Conservation (phyloP, 192 early-diverging fungal genomes). For the Coemansia sp. region DNA sequence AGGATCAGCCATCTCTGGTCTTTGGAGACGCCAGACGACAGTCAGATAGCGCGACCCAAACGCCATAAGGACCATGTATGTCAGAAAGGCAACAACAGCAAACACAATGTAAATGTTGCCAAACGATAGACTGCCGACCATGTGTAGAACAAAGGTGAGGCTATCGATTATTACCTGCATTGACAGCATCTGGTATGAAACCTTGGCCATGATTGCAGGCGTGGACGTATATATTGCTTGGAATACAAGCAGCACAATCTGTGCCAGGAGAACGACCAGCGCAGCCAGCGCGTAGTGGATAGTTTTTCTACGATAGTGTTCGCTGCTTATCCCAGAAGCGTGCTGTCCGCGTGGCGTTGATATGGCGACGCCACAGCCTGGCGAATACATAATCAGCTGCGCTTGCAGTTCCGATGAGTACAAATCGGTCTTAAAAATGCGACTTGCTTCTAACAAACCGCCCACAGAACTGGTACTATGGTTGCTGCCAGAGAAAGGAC, state of each 20-base stretch:
- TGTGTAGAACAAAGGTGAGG: constrained; percentile 64
- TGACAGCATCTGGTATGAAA: constrained; percentile 66
- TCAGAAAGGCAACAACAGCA: constrained; percentile 61
- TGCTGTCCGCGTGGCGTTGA: constrained; percentile 8
- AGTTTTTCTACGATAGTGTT: constrained; percentile 12
- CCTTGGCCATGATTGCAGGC: constrained; percentile 65
- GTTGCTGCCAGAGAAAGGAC: neutral
- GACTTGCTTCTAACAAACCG: neutral
- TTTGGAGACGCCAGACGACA: constrained; percentile 67
- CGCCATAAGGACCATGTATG: constrained; percentile 67
- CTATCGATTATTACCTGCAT: constrained; percentile 65
- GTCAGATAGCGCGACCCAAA: constrained; percentile 72
- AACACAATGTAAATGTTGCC: constrained; percentile 61
- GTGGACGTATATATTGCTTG: constrained; percentile 70
- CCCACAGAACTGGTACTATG: neutral
- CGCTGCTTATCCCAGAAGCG: constrained; percentile 14
- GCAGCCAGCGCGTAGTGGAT: constrained; percentile 26
- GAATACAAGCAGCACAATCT: constrained; percentile 52
- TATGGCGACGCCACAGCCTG: constrained; percentile 20
- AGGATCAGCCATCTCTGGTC: constrained; percentile 57
- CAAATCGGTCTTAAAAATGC: neutral
- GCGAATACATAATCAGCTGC: constrained; percentile 21
- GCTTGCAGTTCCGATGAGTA: constrained; percentile 12
- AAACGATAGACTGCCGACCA: constrained; percentile 60
- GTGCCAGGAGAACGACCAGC: constrained; percentile 16